A percentile compares a stretch with the other conserved stretches of the same genome.
Conservation (phyloP, 805 yeast species). For the Teunomyces kruisii region DNA sequence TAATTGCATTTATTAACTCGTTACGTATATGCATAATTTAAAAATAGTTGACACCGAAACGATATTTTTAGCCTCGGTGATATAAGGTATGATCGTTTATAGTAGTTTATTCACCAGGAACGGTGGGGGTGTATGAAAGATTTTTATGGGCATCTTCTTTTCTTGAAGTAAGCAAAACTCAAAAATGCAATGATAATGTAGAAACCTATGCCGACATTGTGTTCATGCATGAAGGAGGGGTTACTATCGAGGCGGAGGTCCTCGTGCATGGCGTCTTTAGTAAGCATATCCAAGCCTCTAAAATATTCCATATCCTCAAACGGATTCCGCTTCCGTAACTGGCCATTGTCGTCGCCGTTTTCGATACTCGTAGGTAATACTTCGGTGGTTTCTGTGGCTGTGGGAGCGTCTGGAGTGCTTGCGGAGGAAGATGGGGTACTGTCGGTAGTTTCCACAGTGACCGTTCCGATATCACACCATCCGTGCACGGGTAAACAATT, state of each 20-base stretch:
- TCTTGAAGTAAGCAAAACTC: constrained; percentile 16
- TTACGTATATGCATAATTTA: too few species aligned
- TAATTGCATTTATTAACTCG: not conserved
- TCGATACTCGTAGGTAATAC: constrained; percentile 21
- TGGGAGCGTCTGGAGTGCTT: constrained; percentile 8
- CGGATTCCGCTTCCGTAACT: not conserved
- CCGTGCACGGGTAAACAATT: constrained; percentile 69
- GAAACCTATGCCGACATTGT: constrained; percentile 18
- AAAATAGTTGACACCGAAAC: not conserved
- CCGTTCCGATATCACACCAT: constrained; percentile 60
- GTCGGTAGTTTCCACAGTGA: constrained; percentile 21
- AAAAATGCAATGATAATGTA: constrained; percentile 18
- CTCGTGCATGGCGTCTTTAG: not conserved
- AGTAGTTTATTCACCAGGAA: too few species aligned
- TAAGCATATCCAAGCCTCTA: not conserved
- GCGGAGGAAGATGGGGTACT: constrained; percentile 5
- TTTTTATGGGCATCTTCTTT: too few species aligned
- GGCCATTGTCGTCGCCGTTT: constrained; percentile 9
- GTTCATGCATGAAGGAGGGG: constrained; percentile 7
- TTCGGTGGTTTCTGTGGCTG: constrained; percentile 11
- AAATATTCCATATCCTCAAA: not conserved
- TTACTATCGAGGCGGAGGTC: not conserved
- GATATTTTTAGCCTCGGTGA: not conserved
- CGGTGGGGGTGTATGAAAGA: too few species aligned
- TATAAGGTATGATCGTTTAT: too few species aligned